Base-by-base conservation (phyloP, 1,284 basidiomycete species). In the Ganoderma multipileum region DNA sequence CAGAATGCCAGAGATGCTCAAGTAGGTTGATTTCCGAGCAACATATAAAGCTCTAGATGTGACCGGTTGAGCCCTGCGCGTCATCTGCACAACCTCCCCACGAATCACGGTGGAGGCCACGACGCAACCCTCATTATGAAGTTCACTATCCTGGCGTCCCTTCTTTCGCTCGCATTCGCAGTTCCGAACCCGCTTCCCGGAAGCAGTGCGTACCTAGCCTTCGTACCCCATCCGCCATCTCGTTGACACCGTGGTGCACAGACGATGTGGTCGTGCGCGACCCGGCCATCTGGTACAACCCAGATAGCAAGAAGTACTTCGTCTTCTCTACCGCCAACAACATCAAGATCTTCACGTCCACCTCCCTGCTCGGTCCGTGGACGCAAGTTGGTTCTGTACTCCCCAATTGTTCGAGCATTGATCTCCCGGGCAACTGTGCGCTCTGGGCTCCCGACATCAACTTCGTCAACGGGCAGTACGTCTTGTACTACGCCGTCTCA, bases 401-500 rank as follows among this genome's bases (percentile, higher is more conserved):
- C 23, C 47, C 47, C 6, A 12, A 23, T n/a, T 50, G 47, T n/a
- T 12, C 47, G 7, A 26, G 11, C 47, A 26, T 50, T 23, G 20
- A n/a, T 33, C 47, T 20, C 9, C 1, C 44, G n/a, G 44, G 44
- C 8, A 47, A 47, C 44, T 47, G 44, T n/a, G 11, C n/a, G 8
- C 4, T 50, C 20, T 50, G 47, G 23, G 47, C 47, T 3, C 47
- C 47, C 2, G 47, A 50, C 6, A n/a, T 50, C n/a, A n/a, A 26
- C 23, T 8, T 12, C 47, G 9, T 50, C 47, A 12, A 50, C 23
- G 47, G 47, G 20, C 39, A 63, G 28, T 79, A 77, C 58, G 72
- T 72, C n/a, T 62, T 76, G 11, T 80, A 79, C 69, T 81, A 80
- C 68, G 73, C 79, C 3, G 76, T 79, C 26, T 80, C 79, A 18